A percentile compares a stretch with the other conserved stretches of the same genome.
phyloP scores from a whole-genome alignment of 805 yeast genomes.

The Nadsonia fulvescens region DNA sequence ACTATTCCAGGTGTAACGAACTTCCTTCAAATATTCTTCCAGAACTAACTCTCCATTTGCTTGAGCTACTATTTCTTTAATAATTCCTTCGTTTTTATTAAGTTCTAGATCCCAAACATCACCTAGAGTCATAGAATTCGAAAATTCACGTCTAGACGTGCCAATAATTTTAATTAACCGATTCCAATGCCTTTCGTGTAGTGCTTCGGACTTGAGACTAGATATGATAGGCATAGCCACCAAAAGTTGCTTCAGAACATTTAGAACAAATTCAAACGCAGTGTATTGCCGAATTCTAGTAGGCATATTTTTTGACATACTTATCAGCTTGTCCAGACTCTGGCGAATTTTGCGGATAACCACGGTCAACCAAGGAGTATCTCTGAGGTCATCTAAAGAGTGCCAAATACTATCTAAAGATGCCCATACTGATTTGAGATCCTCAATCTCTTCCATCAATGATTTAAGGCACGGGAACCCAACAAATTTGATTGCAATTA shows the following conservation, averaged over 20 bases:
- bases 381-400: constrained; percentile 25
- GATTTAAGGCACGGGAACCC: constrained; percentile 16
- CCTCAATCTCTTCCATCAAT: constrained; percentile 31
- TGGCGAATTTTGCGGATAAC: constrained; percentile 27
- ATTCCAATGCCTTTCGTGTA: constrained; percentile 56
- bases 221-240: constrained; percentile 23
- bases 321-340: constrained; percentile 32
- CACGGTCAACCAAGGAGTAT: constrained; percentile 30
- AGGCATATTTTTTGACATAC: constrained; percentile 33
- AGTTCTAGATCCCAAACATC: constrained; percentile 46
- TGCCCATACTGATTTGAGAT: constrained; percentile 46
- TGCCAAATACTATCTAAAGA: constrained; percentile 35
- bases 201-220: constrained; percentile 34
- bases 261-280: constrained; percentile 46
- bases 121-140: constrained; percentile 26
- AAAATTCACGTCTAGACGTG: constrained; percentile 2
- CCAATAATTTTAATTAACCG: constrained; percentile 23
- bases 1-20: constrained; percentile 38
- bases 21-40: constrained; percentile 33
- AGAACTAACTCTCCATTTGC: constrained; percentile 62
- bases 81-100: constrained; percentile 23
- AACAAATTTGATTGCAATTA: constrained; percentile 20
- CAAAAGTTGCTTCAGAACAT: constrained; percentile 23
- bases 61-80: constrained; percentile 33
- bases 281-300: constrained; percentile 43